Percentiles rank a stretch among this genome's conserved stretches.
Evolutionary conservation across 768 basidiomycete genomes (phyloP).

Genomic region (Termitomyces sp.): DNA sequence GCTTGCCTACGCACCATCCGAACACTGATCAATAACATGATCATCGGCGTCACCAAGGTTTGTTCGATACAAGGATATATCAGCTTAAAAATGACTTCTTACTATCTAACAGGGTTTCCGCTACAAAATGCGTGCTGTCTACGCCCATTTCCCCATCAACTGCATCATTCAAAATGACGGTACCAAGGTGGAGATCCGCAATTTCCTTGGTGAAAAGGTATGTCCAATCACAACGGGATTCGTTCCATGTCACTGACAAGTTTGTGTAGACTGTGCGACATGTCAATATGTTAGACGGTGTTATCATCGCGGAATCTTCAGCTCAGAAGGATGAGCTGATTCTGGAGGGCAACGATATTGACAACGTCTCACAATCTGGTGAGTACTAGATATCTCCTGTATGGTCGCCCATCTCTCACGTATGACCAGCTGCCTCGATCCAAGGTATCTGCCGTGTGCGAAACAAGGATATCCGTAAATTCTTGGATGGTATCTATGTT

Average conservation of each 20-base stretch:
- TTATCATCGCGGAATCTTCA: slow-evolving; percentile 80
- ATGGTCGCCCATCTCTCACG: slow-evolving; percentile 1
- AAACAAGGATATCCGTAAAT: slow-evolving; percentile 99
- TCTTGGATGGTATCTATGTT: slow-evolving; percentile 92
- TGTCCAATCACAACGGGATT: neutral
- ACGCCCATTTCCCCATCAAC: slow-evolving; percentile 99
- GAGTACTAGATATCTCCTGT: slow-evolving; percentile 10
- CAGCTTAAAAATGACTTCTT: neutral
- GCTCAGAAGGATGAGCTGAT: slow-evolving; percentile 94
- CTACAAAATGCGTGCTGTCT: slow-evolving; percentile 99
- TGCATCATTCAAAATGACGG: slow-evolving; percentile 85
- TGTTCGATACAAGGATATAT: slow-evolving; percentile 8
- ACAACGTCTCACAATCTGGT: slow-evolving; percentile 98
- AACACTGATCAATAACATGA: slow-evolving; percentile 95
- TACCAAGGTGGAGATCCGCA: slow-evolving; percentile 79
- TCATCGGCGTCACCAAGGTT: slow-evolving; percentile 95
- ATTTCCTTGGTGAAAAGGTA: slow-evolving; percentile 94
- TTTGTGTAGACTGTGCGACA: slow-evolving; percentile 78
- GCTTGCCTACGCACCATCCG: slow-evolving; percentile 96
- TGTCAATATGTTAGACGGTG: slow-evolving; percentile 89
- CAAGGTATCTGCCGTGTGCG: slow-evolving; percentile 95
- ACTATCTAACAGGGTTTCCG: slow-evolving; percentile 77
- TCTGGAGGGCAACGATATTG: slow-evolving; percentile 92
- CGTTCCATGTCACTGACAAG: neutral
- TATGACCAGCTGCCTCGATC: slow-evolving; percentile 78